Percentiles rank a stretch among this genome's conserved stretches.
These are phyloP conservation scores for Aphanoascus verrucosus DNA, from an alignment of 2,329 filamentous ascomycete species.

Conservation along the genomic window DNA sequence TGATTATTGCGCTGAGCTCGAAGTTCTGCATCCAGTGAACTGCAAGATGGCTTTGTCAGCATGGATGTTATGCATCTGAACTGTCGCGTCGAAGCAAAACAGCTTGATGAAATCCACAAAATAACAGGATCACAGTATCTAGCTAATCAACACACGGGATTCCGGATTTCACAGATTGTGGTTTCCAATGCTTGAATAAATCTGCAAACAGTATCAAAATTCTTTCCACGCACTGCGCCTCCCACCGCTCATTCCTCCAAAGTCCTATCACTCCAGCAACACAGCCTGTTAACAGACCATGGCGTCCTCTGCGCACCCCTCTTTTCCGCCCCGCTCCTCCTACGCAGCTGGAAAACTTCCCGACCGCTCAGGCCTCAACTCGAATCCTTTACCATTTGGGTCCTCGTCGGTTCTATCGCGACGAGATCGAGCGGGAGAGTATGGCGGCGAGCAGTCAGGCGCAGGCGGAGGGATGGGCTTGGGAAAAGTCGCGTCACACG, in stretches of 20 bases:
- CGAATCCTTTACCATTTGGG: conserved; percentile 36
- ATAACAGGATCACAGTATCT: too few relatives aligned
- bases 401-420: conserved; percentile 34
- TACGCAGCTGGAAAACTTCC: conserved; percentile 45
- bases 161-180: too few relatives aligned
- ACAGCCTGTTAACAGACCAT: conserved; percentile 18
- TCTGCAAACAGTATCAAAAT: too few relatives aligned
- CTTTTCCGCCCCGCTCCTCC: conserved; percentile 46
- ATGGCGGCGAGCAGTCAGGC: conserved; percentile 5
- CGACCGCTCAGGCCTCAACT: conserved; percentile 34
- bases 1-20: too few relatives aligned
- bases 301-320: conserved; percentile 39
- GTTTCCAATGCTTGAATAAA: too few relatives aligned
- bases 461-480: conserved; percentile 11
- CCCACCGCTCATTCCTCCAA: not conserved
- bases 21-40: too few relatives aligned
- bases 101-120: too few relatives aligned
- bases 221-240: too few relatives aligned
- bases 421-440: conserved; percentile 18
- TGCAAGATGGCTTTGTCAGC: too few relatives aligned
- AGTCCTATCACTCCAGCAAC: not conserved
- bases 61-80: too few relatives aligned
- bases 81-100: too few relatives aligned
- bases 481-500: conserved; percentile 22
- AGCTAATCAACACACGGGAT: too few relatives aligned